Percentiles rank a stretch among this genome's conserved stretches.
phyloP scores from a whole-genome alignment of 2,329 filamentous ascomycete species.

The Gnomoniopsis sp. region DNA sequence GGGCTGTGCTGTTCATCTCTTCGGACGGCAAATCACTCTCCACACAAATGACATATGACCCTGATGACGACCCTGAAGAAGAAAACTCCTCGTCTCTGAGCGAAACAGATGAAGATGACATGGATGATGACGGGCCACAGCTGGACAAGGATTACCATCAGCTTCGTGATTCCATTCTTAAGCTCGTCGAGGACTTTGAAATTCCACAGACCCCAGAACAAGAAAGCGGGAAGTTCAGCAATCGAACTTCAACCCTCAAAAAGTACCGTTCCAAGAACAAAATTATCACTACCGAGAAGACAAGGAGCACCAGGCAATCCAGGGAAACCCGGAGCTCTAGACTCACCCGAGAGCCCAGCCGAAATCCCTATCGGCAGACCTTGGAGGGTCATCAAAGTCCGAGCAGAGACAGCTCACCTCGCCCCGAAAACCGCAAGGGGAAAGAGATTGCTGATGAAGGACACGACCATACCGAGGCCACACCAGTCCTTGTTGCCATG shows the following conservation, averaged over 20 bases:
- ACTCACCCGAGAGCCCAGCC: slow-evolving; percentile 40
- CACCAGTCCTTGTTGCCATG: slow-evolving; percentile 64
- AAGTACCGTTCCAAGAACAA: slow-evolving; percentile 59
- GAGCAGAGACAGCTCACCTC: slow-evolving; percentile 16
- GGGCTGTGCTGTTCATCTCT: slow-evolving; percentile 78
- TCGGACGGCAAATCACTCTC: slow-evolving; percentile 67
- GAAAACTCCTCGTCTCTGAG: slow-evolving; percentile 56
- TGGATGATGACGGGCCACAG: slow-evolving; percentile 54
- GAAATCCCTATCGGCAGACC: slow-evolving; percentile 52
- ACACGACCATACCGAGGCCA: slow-evolving; percentile 38
- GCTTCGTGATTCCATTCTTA: slow-evolving; percentile 74
- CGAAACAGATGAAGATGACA: slow-evolving; percentile 60
- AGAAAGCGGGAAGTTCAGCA: slow-evolving; percentile 63
- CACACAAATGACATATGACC: slow-evolving; percentile 69
- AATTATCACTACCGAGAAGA: slow-evolving; percentile 46
- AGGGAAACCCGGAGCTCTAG: background rate
- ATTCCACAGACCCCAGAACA: slow-evolving; percentile 66
- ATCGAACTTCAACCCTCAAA: slow-evolving; percentile 61
- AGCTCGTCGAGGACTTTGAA: slow-evolving; percentile 78
- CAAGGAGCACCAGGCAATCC: background rate
- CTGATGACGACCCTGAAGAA: slow-evolving; percentile 61
- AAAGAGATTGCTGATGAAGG: slow-evolving; percentile 29
- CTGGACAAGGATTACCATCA: slow-evolving; percentile 78
- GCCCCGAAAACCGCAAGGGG: slow-evolving; percentile 22
- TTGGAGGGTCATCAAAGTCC: slow-evolving; percentile 24